These are phyloP conservation scores for Boletus vinaceobasis DNA, from an alignment of 768 basidiomycete genomes.

Conservation along the genomic window DNA sequence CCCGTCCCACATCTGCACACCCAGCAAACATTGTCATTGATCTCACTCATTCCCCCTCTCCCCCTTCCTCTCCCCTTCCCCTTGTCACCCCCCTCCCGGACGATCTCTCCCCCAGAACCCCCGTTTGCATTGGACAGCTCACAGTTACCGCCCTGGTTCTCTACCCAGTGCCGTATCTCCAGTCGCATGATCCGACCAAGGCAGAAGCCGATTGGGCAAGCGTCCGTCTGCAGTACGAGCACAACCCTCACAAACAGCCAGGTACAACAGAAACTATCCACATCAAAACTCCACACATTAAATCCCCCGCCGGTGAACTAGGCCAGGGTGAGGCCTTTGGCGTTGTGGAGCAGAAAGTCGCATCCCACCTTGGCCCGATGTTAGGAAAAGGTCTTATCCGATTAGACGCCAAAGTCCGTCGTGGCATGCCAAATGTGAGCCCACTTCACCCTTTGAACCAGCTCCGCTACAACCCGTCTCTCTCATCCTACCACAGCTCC, in stretches of 20 bases:
- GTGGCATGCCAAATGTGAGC: slow-evolving; percentile 61
- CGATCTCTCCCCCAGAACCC: slow-evolving; percentile 73
- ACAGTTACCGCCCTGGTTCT: slow-evolving; percentile 80
- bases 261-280: slow-evolving; percentile 69
- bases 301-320: slow-evolving; percentile 50
- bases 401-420: slow-evolving; percentile 72
- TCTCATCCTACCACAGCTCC: slow-evolving; percentile 48
- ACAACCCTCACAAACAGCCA: slow-evolving; percentile 48
- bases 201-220: slow-evolving; percentile 61
- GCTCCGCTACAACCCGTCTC: slow-evolving; percentile 14
- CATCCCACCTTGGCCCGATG: slow-evolving; percentile 76
- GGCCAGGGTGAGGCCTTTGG: slow-evolving; percentile 67
- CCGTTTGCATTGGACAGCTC: slow-evolving; percentile 85
- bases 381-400: slow-evolving; percentile 80
- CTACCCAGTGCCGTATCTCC: slow-evolving; percentile 73
- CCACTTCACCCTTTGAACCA: slow-evolving; percentile 15
- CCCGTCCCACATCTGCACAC: slow-evolving; percentile 22
- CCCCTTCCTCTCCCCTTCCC: slow-evolving; percentile 39
- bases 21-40: slow-evolving; percentile 62
- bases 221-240: slow-evolving; percentile 71
- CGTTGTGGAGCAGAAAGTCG: slow-evolving; percentile 84
- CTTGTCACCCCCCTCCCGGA: slow-evolving; percentile 38
- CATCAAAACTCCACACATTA: slow-evolving; percentile 61
- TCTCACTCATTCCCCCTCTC: slow-evolving; percentile 64
- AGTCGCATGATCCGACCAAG: slow-evolving; percentile 38